Evolutionary conservation across 768 basidiomycete species (phyloP).

Genomic region (Pleurotus tuber-regium): DNA sequence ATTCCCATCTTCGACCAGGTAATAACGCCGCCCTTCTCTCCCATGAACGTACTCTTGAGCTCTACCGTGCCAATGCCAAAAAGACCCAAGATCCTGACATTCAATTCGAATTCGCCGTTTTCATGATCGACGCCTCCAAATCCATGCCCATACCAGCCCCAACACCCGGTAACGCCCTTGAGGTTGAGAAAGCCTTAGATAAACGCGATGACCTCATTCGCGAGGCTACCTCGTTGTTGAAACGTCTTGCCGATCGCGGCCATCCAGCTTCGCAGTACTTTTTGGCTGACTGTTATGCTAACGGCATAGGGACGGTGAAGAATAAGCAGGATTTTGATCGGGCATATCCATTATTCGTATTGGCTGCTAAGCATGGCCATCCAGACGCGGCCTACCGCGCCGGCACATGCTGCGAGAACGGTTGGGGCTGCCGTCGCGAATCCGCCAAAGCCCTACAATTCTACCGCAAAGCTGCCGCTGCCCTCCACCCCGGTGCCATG

Average conservation of each 20-base stretch:
- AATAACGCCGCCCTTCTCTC: conserved; percentile 91
- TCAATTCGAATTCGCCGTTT: conserved; percentile 97
- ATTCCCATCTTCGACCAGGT: conserved; percentile 91
- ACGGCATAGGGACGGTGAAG: conserved; percentile 93
- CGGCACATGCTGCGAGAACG: conserved; percentile 97
- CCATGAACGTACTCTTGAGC: conserved; percentile 93
- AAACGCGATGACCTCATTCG: conserved; percentile 86
- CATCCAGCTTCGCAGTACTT: conserved; percentile 96
- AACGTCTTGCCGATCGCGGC: conserved; percentile 89
- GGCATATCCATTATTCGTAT: conserved; percentile 93
- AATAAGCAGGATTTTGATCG: conserved; percentile 94
- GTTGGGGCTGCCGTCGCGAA: conserved; percentile 96
- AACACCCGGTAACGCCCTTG: conserved; percentile 71
- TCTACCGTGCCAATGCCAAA: conserved; percentile 97
- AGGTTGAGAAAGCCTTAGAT: conserved; percentile 76
- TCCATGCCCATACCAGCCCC: conserved; percentile 73
- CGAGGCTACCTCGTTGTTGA: conserved; percentile 85
- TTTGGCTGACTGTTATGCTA: conserved; percentile 96
- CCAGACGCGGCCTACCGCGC: conserved; percentile 94
- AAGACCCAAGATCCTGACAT: conserved; percentile 98
- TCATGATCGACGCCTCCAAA: conserved; percentile 98
- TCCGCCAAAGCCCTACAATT: conserved; percentile 89
- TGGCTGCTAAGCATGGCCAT: conserved; percentile 96
- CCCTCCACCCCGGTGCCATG: conserved; percentile 92
- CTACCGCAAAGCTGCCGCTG: conserved; percentile 90